Evolutionary conservation across 2,329 filamentous ascomycete genomes (phyloP), one percentile per base, ranked within the genome.

Genomic region (Aspergillus sp.): DNA sequence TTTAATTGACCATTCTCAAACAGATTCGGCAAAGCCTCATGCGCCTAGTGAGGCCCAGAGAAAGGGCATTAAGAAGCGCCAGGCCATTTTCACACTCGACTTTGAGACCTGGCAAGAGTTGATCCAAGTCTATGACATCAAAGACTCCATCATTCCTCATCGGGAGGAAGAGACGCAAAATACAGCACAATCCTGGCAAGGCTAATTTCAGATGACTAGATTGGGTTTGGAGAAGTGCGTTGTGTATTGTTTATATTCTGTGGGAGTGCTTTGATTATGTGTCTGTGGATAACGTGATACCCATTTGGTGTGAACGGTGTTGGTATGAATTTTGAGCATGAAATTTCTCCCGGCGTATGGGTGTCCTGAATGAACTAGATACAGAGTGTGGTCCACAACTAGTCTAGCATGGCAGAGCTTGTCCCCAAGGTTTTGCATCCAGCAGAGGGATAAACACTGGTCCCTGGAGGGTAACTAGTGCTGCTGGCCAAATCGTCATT

Each of bases 21-120:
- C 76, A 82, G 78, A 81, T 55, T 80, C 71, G 59, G 81, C 69
- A 63, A 74, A 70, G 70, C 83, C 74, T 65, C 82, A 69, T 70
- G 53, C 80, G 80, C 58, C 83, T 81, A 66, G 81, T 80, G 72
- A 78, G 70, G 73, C 77, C 19, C 68, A 79, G 66, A 72, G 77
- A 57, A 82, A 85, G 61, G 84, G 86, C 43, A 80, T 86, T 17
- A 81, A 87, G 61, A 87, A 90, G 67, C 89, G 95, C 64, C 95
- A 99, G 77, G 91, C 93, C 12, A 89, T 99, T 21, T 86, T 98
- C 72, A 89, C 90, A 12, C 85, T 99, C 63, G 92, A 98, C 68
- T 95, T 92, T 81, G 83, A 86, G 1, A 91, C 86, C 0, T 99
- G 94, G 94, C 81, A 86, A 66, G 85, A 91, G 19, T 82, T 97